A percentile compares a stretch with the other conserved stretches of the same genome.
Conservation (phyloP, 2,329 filamentous ascomycete genomes). For the Penicillium sp. region DNA sequence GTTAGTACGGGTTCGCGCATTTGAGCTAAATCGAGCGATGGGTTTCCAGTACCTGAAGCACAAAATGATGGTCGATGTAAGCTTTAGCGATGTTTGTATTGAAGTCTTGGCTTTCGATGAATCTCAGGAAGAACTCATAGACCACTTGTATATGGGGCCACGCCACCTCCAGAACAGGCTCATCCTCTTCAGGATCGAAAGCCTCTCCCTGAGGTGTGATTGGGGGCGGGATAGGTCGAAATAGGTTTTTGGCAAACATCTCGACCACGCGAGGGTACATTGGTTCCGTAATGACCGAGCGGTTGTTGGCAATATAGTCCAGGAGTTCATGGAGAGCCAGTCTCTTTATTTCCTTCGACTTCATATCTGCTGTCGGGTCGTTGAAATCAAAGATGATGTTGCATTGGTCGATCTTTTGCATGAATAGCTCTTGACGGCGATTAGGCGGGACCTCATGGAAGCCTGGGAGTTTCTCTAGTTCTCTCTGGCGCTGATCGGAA, state of each 20-base stretch:
- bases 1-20: slow-evolving; percentile 16
- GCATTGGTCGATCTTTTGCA: slow-evolving; percentile 99
- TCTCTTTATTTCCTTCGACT: slow-evolving; percentile 99
- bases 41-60: slow-evolving; percentile 66
- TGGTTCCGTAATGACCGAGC: slow-evolving; percentile 96
- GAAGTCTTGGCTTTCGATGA: slow-evolving; percentile 99
- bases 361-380: slow-evolving; percentile 97
- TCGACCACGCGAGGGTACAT: slow-evolving; percentile 99
- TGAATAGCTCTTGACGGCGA: slow-evolving; percentile 93
- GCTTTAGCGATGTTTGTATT: slow-evolving; percentile 99
- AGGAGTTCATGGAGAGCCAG: slow-evolving; percentile 93
- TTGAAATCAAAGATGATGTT: slow-evolving; percentile 99
- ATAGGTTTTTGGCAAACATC: slow-evolving; percentile 99
- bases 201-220: slow-evolving; percentile 98
- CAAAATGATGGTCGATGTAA: slow-evolving; percentile 98
- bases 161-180: slow-evolving; percentile 95
- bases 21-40: background rate
- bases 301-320: slow-evolving; percentile 98
- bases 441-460: slow-evolving; percentile 98
- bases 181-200: slow-evolving; percentile 97
- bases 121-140: slow-evolving; percentile 98
- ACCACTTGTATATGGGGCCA: slow-evolving; percentile 99
- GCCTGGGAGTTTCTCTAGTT: slow-evolving; percentile 94
- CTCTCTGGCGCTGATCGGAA: slow-evolving; percentile 83
- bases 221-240: slow-evolving; percentile 93